Base-by-base conservation (phyloP, 176 grass and related monocot species). In the Phoenix roebelenii region DNA sequence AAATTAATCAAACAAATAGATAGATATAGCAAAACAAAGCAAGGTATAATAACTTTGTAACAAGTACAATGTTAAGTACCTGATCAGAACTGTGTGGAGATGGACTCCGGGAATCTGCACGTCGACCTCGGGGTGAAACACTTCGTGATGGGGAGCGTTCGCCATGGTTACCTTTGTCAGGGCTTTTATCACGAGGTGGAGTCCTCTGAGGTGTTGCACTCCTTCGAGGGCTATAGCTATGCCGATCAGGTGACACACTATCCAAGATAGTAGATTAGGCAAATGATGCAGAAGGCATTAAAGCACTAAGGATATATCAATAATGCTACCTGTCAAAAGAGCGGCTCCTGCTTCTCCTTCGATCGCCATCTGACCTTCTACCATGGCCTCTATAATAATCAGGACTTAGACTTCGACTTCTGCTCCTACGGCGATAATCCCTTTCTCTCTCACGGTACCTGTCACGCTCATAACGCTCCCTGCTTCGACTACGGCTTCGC, bases 141-240 rank as follows among this genome's bases (percentile, higher is more conserved):
- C 59, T 63, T 15, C 16, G 60, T 55, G 70, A 63, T 63, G 70
- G 59, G 0, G 70, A 73, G 14, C 29, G 24, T 48, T 10, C 28
- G 16, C 15, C 51, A 35, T 48, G 50, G 51, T 25, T 63, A 22
- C 7, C 70, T 63, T 55, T 73, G 3, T 63, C 59, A 18, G 70
- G 70, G 51, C 70, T 63, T 16, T 24, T 64, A 70, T 82, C 39
- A 18, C 64, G 82, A 64, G 79, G 78, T 57, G 73, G 49, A 7
- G 39, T 74, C 23, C 58, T 76, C 24, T 66, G 73, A 68, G 82
- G 74, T 26, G 85, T 70, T 50, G 35, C 57, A 64, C 77, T 89
- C 51, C 79, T 95, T 76, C 74, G 75, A 71, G 54, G 80, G 54
- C 82, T 87, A 72, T 68, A 54, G 52, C 81, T 97, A 65, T 69